Percentiles rank a stretch among this genome's conserved stretches.
Evolutionary conservation across 768 basidiomycete species (phyloP).

Genomic region (Suillus alpinus): DNA sequence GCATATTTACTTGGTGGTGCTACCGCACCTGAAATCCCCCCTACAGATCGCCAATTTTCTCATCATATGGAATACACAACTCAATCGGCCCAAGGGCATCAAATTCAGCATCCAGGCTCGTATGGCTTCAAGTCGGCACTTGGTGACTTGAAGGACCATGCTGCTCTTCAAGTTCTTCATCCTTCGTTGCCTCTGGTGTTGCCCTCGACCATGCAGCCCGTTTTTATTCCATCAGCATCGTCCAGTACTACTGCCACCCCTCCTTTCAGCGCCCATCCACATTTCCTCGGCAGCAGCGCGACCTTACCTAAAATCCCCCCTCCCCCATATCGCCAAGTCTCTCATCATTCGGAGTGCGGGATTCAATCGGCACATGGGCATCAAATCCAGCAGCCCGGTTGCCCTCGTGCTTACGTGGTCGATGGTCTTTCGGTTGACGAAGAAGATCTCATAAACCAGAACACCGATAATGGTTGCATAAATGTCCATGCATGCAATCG

Average conservation of each 20-base stretch:
- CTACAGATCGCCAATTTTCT: neutral
- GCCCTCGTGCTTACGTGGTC: neutral
- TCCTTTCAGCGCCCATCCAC: neutral
- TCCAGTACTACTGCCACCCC: neutral
- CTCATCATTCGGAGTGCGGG: neutral
- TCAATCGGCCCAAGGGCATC: too few relatives aligned
- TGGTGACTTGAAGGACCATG: too few relatives aligned
- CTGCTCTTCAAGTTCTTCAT: too few relatives aligned
- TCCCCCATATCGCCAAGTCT: neutral
- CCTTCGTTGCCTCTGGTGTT: too few relatives aligned
- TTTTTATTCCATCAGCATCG: too few relatives aligned
- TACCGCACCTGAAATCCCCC: neutral
- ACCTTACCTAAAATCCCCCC: neutral
- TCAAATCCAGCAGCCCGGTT: neutral
- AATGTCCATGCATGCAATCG: neutral
- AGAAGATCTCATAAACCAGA: neutral
- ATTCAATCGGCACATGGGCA: neutral
- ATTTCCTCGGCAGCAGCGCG: neutral
- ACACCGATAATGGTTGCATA: neutral
- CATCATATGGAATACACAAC: too few relatives aligned
- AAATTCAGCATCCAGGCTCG: too few relatives aligned
- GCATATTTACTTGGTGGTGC: neutral
- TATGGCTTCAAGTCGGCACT: too few relatives aligned
- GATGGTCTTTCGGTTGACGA: neutral
- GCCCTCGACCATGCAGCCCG: too few relatives aligned